These are phyloP conservation scores for Candida koratica DNA, from an alignment of 805 yeast species.

Conservation along the genomic window DNA sequence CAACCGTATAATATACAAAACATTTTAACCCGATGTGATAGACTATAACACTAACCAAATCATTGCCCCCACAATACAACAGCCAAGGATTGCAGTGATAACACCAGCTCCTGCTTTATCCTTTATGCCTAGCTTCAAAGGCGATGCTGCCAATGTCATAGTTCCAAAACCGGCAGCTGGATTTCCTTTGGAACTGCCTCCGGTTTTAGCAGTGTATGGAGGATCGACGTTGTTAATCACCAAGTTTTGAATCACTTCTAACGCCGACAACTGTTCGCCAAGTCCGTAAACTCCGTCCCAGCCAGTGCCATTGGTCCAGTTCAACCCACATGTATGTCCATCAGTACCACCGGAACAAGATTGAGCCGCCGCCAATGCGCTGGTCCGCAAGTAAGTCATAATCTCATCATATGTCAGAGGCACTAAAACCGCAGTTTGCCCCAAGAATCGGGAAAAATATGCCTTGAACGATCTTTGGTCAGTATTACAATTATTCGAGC, in stretches of 20 bases:
- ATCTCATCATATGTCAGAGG: slow-evolving; percentile 54
- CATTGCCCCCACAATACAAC: slow-evolving; percentile 38
- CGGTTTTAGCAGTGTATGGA: slow-evolving; percentile 60
- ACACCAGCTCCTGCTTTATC: slow-evolving; percentile 91
- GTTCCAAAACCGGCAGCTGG: slow-evolving; percentile 62
- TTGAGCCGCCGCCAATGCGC: slow-evolving; percentile 57
- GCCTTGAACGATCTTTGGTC: slow-evolving; percentile 95
- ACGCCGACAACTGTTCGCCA: slow-evolving; percentile 76
- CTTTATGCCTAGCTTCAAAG: slow-evolving; percentile 41
- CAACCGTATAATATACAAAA: slow-evolving; percentile 1
- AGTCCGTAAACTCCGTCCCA: slow-evolving; percentile 69
- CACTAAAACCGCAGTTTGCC: slow-evolving; percentile 65
- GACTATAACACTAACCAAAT: slow-evolving; percentile 40
- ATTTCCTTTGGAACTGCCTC: slow-evolving; percentile 69
- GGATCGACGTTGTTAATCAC: slow-evolving; percentile 40
- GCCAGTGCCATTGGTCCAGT: slow-evolving; percentile 52
- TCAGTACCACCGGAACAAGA: slow-evolving; percentile 74
- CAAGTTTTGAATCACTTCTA: slow-evolving; percentile 56
- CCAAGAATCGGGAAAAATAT: slow-evolving; percentile 69
- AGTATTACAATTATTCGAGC: slow-evolving; percentile 58
- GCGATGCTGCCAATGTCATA: slow-evolving; percentile 32
- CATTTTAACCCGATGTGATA: background rate
- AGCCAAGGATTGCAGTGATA: slow-evolving; percentile 66
- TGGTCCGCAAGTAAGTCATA: slow-evolving; percentile 37
- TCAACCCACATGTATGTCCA: slow-evolving; percentile 70